Conservation (phyloP, 1,284 basidiomycete genomes). For the Athelia sp. region DNA sequence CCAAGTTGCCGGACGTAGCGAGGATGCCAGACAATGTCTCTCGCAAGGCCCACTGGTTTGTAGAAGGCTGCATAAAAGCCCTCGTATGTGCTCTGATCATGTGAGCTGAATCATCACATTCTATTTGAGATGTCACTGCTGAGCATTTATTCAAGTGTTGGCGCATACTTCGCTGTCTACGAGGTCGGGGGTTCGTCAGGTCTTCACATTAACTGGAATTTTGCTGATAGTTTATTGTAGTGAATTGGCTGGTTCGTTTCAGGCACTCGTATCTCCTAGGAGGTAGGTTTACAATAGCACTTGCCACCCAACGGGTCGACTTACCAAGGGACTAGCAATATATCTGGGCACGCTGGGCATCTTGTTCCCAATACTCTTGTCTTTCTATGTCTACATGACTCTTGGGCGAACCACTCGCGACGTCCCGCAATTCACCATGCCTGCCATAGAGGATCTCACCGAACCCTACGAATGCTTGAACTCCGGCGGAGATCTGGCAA, state of each 20-base stretch:
- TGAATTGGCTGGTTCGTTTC: conserved; percentile 32
- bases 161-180: conserved; percentile 31
- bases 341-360: conserved; percentile 27
- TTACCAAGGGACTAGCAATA: conserved; percentile 17
- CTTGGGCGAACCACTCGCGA: conserved; percentile 27
- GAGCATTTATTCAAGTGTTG: conserved; percentile 17
- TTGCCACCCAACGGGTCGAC: not conserved
- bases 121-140: not conserved
- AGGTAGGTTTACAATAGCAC: conserved; percentile 19
- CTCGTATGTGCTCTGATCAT: not conserved
- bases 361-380: conserved; percentile 23
- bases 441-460: conserved; percentile 23
- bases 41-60: conserved; percentile 6
- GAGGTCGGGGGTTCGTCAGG: conserved; percentile 32
- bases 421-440: conserved; percentile 24
- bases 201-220: too few relatives aligned
- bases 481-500: conserved; percentile 28
- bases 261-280: conserved; percentile 21
- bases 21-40: conserved; percentile 1
- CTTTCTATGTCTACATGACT: conserved; percentile 32
- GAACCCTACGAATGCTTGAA: conserved; percentile 40
- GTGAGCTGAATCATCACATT: not conserved
- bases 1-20: too few relatives aligned
- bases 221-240: conserved; percentile 15
- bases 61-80: not conserved